A percentile compares a stretch with the other conserved stretches of the same genome.
phyloP scores from a whole-genome alignment of 371 early-diverging fungal species.

The Parasitella parasitica region DNA sequence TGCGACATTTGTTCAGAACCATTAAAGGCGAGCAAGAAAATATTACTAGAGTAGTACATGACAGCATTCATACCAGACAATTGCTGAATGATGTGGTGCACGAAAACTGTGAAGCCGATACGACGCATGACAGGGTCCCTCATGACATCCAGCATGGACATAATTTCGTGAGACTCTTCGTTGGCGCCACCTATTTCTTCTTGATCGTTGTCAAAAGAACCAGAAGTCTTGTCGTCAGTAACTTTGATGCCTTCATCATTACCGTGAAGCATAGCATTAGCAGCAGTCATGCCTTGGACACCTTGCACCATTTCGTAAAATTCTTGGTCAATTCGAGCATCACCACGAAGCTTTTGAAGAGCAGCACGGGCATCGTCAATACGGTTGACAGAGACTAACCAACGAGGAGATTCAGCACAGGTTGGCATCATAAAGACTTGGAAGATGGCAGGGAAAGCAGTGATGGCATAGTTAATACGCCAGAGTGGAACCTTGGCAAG shows the following conservation, averaged over 20 bases:
- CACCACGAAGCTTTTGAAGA: constrained; percentile 53
- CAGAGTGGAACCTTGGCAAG: constrained; percentile 64
- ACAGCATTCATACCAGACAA: constrained; percentile 85
- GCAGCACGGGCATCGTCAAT: constrained; percentile 54
- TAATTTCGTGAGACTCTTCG: not conserved
- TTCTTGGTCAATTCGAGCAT: constrained; percentile 10
- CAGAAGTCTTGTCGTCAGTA: not conserved
- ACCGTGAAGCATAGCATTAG: not conserved
- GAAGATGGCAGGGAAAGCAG: constrained; percentile 64
- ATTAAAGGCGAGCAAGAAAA: constrained; percentile 48
- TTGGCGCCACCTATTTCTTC: not conserved
- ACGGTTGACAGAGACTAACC: constrained; percentile 56
- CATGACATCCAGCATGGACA: constrained; percentile 38
- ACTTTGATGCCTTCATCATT: not conserved
- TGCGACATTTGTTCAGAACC: constrained; percentile 38
- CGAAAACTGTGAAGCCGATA: constrained; percentile 50
- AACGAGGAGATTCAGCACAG: constrained; percentile 79
- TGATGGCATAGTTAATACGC: constrained; percentile 64
- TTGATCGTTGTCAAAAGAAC: not conserved
- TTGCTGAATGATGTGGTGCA: constrained; percentile 68
- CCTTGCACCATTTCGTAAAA: constrained; percentile 22
- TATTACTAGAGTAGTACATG: constrained; percentile 74
- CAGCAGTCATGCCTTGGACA: not conserved
- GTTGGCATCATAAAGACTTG: constrained; percentile 66
- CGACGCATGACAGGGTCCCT: constrained; percentile 47